A percentile compares a stretch with the other conserved stretches of the same genome.
Conservation (phyloP, 1,139 yeast species). For the Suhomyces guaymorum region DNA sequence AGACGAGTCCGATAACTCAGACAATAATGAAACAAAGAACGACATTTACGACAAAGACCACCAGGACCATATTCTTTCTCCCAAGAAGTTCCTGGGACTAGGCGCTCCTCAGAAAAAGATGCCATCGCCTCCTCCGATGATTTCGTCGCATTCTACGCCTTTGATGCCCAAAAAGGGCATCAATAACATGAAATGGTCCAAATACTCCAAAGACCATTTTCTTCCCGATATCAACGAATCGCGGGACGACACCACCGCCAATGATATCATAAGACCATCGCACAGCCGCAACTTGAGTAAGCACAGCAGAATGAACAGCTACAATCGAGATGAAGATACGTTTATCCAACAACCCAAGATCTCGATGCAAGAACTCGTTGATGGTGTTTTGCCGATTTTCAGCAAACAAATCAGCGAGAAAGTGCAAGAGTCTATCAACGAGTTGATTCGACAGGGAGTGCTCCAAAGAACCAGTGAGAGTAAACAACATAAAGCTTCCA, state of each 20-base stretch:
- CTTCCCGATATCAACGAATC: slow-evolving; percentile 16
- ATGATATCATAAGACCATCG: slow-evolving; percentile 16
- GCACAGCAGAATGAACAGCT: slow-evolving; percentile 12
- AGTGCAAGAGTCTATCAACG: slow-evolving; percentile 7
- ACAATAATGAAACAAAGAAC: slow-evolving; percentile 5
- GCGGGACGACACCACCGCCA: slow-evolving; percentile 17
- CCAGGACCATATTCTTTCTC: slow-evolving; percentile 1
- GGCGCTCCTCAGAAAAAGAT: slow-evolving; percentile 2
- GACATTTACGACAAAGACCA: slow-evolving; percentile 1
- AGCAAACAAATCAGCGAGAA: slow-evolving; percentile 12
- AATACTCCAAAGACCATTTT: slow-evolving; percentile 11
- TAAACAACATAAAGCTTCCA: no score
- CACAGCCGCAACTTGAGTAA: slow-evolving; percentile 8
- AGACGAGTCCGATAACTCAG: slow-evolving; percentile 5
- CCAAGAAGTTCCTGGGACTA: neutral
- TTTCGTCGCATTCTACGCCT: slow-evolving; percentile 38
- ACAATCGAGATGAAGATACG: slow-evolving; percentile 10
- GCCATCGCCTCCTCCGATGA: slow-evolving; percentile 8
- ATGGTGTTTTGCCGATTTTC: slow-evolving; percentile 10
- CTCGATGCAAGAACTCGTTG: slow-evolving; percentile 12
- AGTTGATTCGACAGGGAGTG: slow-evolving; percentile 3
- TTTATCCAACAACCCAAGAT: slow-evolving; percentile 9
- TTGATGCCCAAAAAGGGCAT: slow-evolving; percentile 16
- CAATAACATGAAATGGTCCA: slow-evolving; percentile 9
- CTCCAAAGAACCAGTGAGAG: neutral